Evolutionary conservation across 495 filamentous ascomycete genomes (phyloP), one percentile per base, ranked within the genome.

Genomic region (Neurospora sp.): DNA sequence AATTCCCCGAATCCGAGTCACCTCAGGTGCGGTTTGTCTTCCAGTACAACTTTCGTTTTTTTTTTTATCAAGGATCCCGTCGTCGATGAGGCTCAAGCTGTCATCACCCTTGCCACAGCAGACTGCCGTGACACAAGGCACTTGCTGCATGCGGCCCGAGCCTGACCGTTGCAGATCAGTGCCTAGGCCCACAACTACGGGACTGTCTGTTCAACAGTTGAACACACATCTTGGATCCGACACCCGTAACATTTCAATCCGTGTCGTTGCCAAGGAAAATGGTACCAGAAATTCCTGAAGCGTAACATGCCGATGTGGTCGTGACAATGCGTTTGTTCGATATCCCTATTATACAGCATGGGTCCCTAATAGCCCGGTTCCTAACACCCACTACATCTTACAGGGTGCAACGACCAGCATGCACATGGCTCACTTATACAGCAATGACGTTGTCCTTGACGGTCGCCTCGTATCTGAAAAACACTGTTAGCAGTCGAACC

Each of bases 401-500:
- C 70, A 69, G 31, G 74, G 16, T 70, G 40, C 75, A 39, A 41
- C 39, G 70, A 69, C 42, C 53, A 73, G 65, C 71, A 69, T 40
- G 53, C 27, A 10, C 22, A 47, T 72, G 73, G 69, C 35, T 53
- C 42, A 71, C 18, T 22, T 5, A 70, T 71, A 65, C 61, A 39
- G 18, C 53, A 61, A 61, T 61, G 53, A 61, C 53, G 53, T 61
- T 35, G 70, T 87, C 81, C 76, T 87, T 90, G 71, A 73, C 83
- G 16, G 88, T 89, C 40, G 90, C 85, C 82, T 93, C 90, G 71
- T 90, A 90, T 76, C 87, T 89, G 73, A 37, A 42, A 20, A 16
- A 68, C 27, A 45, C 70, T 47, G 77, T 85, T 74, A 86, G 80
- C 74, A 77, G 45, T 31, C 38, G 37, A 41, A 8, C 35, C 27